A percentile compares a stretch with the other conserved stretches of the same genome.
phyloP scores from a whole-genome alignment of 2,329 filamentous ascomycete genomes.

The Mycosphaerella sp. region DNA sequence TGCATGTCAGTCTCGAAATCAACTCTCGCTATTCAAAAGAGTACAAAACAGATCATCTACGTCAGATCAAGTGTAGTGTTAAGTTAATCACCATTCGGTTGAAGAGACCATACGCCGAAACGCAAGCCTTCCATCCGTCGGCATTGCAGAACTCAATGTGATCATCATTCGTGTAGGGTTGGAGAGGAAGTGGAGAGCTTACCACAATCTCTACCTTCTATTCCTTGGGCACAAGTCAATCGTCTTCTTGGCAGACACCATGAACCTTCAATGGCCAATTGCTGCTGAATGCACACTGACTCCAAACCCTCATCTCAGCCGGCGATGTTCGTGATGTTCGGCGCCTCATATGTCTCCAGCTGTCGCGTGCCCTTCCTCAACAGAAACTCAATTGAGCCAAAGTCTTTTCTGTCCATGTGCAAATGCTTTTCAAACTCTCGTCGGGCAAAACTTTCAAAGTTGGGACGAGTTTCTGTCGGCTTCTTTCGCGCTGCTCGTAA shows the following conservation, averaged over 20 bases:
- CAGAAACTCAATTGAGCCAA: constrained; percentile 76
- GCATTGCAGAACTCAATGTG: constrained; percentile 47
- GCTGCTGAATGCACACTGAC: no score
- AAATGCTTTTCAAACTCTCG: constrained; percentile 69
- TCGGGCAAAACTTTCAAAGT: constrained; percentile 32
- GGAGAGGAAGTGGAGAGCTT: neutral
- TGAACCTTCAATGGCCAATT: no score
- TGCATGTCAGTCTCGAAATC: neutral
- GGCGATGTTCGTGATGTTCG: constrained; percentile 69
- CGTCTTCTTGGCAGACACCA: neutral
- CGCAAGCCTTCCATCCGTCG: constrained; percentile 31
- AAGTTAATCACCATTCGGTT: constrained; percentile 41
- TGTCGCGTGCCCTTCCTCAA: constrained; percentile 75
- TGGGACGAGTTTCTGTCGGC: constrained; percentile 44
- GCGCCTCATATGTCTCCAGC: constrained; percentile 72
- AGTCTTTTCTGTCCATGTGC: constrained; percentile 72
- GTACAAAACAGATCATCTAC: neutral
- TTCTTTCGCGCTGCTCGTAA: constrained; percentile 76
- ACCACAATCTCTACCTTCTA: neutral
- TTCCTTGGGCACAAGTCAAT: neutral
- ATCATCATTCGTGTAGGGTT: constrained; percentile 36
- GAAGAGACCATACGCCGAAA: constrained; percentile 18
- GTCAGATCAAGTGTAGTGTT: constrained; percentile 47
- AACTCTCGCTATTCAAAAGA: neutral
- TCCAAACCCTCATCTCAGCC: constrained; percentile 15